Evolutionary conservation across 345 rosid genomes (phyloP).

Genomic region (Physaria fendleri): DNA sequence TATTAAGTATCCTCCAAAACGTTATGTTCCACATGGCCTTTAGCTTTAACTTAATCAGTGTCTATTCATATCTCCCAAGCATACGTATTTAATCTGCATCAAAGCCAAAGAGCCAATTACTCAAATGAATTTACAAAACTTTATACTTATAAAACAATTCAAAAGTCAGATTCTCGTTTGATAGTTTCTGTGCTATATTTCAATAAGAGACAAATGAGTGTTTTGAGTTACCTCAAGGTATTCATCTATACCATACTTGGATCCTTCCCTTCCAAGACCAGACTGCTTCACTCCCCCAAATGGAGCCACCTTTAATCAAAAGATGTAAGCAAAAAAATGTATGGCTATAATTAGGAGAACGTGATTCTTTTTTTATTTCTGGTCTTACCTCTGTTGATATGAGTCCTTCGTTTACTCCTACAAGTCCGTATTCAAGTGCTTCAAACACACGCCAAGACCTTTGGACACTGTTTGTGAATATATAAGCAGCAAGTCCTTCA

Average conservation of each 20-base stretch:
- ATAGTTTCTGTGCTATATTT: not conserved
- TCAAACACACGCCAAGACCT: constrained; percentile 92
- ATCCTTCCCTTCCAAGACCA: constrained; percentile 97
- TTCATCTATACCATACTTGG: constrained; percentile 95
- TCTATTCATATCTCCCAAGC: constrained; percentile 84
- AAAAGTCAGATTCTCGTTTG: not conserved
- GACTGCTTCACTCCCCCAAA: constrained; percentile 96
- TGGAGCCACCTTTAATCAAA: constrained; percentile 75
- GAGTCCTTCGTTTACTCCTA: constrained; percentile 93
- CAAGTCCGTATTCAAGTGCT: constrained; percentile 89
- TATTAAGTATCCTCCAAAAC: constrained; percentile 1
- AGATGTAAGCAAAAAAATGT: constrained; percentile 9
- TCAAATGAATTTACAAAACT: not conserved
- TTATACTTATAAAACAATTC: not conserved
- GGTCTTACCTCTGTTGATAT: constrained; percentile 80
- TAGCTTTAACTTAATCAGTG: constrained; percentile 33
- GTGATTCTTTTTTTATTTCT: too few relatives aligned
- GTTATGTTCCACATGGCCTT: not conserved
- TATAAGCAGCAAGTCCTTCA: constrained; percentile 93
- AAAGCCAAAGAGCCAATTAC: not conserved
- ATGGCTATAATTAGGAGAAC: not conserved
- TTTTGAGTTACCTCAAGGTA: constrained; percentile 61
- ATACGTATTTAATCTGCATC: constrained; percentile 67
- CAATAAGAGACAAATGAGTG: constrained; percentile 8
- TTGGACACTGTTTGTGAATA: constrained; percentile 81